Evolutionary conservation across 805 yeast species (phyloP).

Genomic region (Candida argentea): DNA sequence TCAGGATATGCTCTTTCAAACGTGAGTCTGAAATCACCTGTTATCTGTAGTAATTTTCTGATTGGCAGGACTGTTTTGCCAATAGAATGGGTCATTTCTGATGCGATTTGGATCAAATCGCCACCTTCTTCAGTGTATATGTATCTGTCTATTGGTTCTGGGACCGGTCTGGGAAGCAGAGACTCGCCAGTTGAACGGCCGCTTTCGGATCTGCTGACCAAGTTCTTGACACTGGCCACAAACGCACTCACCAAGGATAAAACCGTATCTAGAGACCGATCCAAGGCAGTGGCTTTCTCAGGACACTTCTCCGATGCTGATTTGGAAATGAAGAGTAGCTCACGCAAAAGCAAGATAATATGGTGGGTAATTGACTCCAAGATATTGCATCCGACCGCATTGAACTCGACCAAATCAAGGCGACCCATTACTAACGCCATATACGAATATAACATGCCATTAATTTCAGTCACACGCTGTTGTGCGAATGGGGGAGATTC

Average conservation of each 20-base stretch:
- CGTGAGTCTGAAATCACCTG: constrained; percentile 60
- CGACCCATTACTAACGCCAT: constrained; percentile 65
- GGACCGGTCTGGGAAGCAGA: not conserved
- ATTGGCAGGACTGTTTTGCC: constrained; percentile 41
- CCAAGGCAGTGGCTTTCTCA: constrained; percentile 32
- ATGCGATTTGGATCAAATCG: constrained; percentile 46
- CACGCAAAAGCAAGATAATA: constrained; percentile 53
- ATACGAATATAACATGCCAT: constrained; percentile 48
- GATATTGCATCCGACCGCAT: constrained; percentile 57
- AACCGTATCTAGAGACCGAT: constrained; percentile 44
- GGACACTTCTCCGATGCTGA: constrained; percentile 31
- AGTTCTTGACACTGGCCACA: constrained; percentile 51
- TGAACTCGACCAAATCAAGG: constrained; percentile 67
- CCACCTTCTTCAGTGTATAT: constrained; percentile 61
- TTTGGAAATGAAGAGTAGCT: constrained; percentile 51
- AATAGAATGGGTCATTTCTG: constrained; percentile 50
- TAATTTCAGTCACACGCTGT: constrained; percentile 54
- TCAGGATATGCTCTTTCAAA: constrained; percentile 58
- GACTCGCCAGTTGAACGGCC: constrained; percentile 11
- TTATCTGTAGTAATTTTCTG: constrained; percentile 38
- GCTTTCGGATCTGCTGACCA: constrained; percentile 45
- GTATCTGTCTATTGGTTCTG: constrained; percentile 20
- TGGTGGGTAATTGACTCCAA: constrained; percentile 62
- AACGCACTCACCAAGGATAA: constrained; percentile 53
- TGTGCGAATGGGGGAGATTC: constrained; percentile 50